Base-by-base conservation (phyloP, 306 rosid species). In the Cucumis melo region DNA sequence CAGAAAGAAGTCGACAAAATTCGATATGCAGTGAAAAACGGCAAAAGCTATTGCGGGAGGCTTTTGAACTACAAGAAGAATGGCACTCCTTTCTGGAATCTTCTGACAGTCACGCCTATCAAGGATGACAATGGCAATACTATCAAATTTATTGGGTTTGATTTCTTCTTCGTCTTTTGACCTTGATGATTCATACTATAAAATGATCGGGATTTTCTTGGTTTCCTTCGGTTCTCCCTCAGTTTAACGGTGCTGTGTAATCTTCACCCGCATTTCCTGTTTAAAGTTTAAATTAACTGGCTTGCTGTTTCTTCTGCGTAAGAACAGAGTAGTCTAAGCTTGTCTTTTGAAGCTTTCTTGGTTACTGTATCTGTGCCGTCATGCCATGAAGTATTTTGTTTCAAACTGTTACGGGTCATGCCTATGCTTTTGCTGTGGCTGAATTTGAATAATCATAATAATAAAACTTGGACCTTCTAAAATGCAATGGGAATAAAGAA, bases 71-170 rank as follows among this genome's bases (percentile, higher is more conserved):
- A 94, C 93, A 94, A 92, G 90, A 94, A 94, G 85, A 79, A 94
- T 54, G 96, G 98, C 55, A 85, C 96, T 23, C 92, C 92, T 2
- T 94, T 94, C 83, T 94, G 99, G 99, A 94, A 94, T 85, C 97
- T 94, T 80, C 99, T 94, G 76, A 92, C 99, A 36, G 2, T 94
- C 82, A 88, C 99, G 24, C 99, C 99, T 17, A 92, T 94, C 80
- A 92, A 88, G 79, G 92, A 92, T 83, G 94, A 82, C 76, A 23
- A 10, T n/a, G 98, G 96, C 74, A 92, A 85, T 0, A 81, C 87
- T 81, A 89, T 94, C 81, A 94, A 90, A 79, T 94, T 94, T 85
- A 94, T 94, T 44, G 99, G 99, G 99, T 94, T 46, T 80, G 92
- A 50, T 73, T 73, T 55, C 77, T 73, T 73, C 59, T 14, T 13